These are phyloP conservation scores for Neoascochyta sp. DNA, from an alignment of 2,329 filamentous ascomycete genomes.

Conservation along the genomic window DNA sequence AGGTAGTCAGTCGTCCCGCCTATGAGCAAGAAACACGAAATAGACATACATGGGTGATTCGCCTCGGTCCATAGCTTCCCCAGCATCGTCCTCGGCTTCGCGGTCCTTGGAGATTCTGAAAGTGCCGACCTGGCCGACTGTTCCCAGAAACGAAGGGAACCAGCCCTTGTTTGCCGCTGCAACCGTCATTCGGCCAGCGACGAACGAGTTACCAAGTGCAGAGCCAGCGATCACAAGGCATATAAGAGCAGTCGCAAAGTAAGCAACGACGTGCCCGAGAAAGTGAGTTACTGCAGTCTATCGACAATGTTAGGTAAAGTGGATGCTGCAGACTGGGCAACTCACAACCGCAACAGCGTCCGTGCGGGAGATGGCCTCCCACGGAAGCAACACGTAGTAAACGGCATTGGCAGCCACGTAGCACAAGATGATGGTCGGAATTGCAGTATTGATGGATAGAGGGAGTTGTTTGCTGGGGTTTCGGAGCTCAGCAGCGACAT, in stretches of 20 bases:
- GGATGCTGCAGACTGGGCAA: slow-evolving; percentile 3
- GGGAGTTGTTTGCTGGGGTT: slow-evolving; percentile 48
- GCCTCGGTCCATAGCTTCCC: slow-evolving; percentile 29
- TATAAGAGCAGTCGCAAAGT: slow-evolving; percentile 55
- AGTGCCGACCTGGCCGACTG: slow-evolving; percentile 28
- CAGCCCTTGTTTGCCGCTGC: slow-evolving; percentile 47
- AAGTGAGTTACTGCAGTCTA: slow-evolving; percentile 46
- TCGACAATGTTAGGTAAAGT: background rate
- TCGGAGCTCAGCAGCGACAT: slow-evolving; percentile 36
- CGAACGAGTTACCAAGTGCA: slow-evolving; percentile 60
- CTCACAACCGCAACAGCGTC: slow-evolving; percentile 62
- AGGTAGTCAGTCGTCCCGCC: background rate
- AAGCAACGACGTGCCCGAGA: slow-evolving; percentile 48
- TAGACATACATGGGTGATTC: slow-evolving; percentile 34
- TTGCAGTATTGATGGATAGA: slow-evolving; percentile 59
- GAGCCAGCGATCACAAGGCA: slow-evolving; percentile 62
- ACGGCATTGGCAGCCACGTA: slow-evolving; percentile 60
- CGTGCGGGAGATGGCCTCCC: slow-evolving; percentile 56
- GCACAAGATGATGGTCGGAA: slow-evolving; percentile 59
- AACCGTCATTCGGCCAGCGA: slow-evolving; percentile 61
- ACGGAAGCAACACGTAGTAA: slow-evolving; percentile 61
- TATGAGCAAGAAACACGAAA: no score
- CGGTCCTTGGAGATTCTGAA: slow-evolving; percentile 17
- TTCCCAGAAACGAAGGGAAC: slow-evolving; percentile 28
- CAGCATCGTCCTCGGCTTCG: slow-evolving; percentile 7